These are phyloP conservation scores for Leishmania tropica DNA, from an alignment of 208 protist species.

Conservation along the genomic window DNA sequence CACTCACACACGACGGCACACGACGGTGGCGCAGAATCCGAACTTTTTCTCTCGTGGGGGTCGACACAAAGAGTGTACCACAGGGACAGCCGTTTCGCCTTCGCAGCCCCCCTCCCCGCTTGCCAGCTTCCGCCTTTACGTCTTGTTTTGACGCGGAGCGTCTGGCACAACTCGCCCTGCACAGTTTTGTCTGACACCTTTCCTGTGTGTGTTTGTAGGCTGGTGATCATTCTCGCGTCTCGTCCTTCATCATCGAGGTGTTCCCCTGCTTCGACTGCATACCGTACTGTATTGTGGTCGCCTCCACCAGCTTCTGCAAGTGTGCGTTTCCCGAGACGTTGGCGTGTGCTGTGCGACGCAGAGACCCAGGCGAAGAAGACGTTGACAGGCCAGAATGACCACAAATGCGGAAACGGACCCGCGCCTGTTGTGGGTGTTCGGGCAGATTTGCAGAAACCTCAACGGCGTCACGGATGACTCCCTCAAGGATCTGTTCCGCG, in stretches of 20 bases:
- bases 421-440: slow-evolving; percentile 71
- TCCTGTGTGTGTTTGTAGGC: not conserved
- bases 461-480: slow-evolving; percentile 59
- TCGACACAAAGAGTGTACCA: not conserved
- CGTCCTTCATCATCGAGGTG: not conserved
- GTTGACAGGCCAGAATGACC: not conserved
- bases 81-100: not conserved
- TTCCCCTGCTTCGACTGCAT: not conserved
- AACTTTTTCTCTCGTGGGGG: not conserved
- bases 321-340: not conserved
- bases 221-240: not conserved
- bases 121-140: not conserved
- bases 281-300: not conserved
- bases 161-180: not conserved
- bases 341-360: not conserved
- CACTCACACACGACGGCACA: slow-evolving; percentile 1
- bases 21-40: not conserved
- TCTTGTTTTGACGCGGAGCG: not conserved
- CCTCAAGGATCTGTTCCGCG: slow-evolving; percentile 56
- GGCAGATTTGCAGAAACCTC: slow-evolving; percentile 59
- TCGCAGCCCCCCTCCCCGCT: not conserved
- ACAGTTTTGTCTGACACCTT: not conserved
- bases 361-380: not conserved
- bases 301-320: not conserved
- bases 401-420: slow-evolving; percentile 37